phyloP scores from a whole-genome alignment of 1,284 basidiomycete species.

The Earliella scabrosa region DNA sequence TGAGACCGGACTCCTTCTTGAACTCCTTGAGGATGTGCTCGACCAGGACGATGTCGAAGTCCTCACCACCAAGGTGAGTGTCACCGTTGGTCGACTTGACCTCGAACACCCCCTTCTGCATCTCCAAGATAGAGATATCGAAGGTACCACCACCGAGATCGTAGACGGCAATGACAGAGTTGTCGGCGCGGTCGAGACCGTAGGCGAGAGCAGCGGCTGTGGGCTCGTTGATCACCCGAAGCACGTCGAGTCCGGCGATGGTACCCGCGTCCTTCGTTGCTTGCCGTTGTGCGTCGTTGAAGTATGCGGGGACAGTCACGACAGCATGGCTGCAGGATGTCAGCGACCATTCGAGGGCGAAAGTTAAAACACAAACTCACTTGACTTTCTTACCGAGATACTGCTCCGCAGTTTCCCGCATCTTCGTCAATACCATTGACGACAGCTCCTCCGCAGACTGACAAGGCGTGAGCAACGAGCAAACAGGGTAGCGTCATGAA shows the following conservation, averaged over 20 bases:
- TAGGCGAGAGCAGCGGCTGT: constrained; percentile 98
- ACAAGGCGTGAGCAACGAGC: constrained; percentile 64
- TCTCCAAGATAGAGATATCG: constrained; percentile 80
- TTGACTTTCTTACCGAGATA: constrained; percentile 94
- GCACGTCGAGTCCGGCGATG: constrained; percentile 96
- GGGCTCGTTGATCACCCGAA: constrained; percentile 99
- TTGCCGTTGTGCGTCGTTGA: constrained; percentile 99
- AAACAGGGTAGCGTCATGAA: constrained; percentile 96
- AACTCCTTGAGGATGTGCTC: constrained; percentile 90
- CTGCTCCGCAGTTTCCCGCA: constrained; percentile 94
- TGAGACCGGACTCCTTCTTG: constrained; percentile 90
- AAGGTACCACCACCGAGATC: constrained; percentile 45
- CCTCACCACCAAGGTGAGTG: constrained; percentile 98
- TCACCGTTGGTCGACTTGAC: constrained; percentile 99
- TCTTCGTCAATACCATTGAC: constrained; percentile 89
- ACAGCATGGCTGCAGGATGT: constrained; percentile 66
- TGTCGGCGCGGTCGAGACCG: constrained; percentile 86
- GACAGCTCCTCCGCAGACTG: constrained; percentile 84
- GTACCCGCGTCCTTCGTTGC: constrained; percentile 98
- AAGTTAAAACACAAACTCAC: constrained; percentile 52
- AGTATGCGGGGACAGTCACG: constrained; percentile 97
- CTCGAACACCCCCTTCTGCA: constrained; percentile 99
- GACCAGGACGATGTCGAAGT: constrained; percentile 93
- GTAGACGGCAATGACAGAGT: constrained; percentile 93
- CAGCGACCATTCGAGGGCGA: not conserved